phyloP scores from a whole-genome alignment of 2,329 filamentous ascomycete genomes.

The Aureobasidium sp. region DNA sequence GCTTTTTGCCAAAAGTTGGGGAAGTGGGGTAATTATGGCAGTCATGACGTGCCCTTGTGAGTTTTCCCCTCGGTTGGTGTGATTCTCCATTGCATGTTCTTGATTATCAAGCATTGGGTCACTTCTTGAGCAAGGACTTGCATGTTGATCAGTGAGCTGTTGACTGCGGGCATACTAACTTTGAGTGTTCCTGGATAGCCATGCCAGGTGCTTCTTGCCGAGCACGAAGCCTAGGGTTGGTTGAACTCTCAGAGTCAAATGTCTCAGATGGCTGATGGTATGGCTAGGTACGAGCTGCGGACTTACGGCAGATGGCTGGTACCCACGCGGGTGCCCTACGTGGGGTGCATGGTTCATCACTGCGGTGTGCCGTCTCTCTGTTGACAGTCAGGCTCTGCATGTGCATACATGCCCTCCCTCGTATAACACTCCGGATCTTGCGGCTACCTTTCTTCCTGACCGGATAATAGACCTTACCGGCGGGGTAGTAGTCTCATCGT shows the following conservation, averaged over 20 bases:
- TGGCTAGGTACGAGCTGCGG: neutral
- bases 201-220: neutral
- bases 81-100: neutral
- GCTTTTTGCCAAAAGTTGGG: neutral
- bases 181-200: no score
- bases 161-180: no score
- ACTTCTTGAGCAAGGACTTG: neutral
- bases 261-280: neutral
- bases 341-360: neutral
- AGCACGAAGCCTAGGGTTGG: neutral
- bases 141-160: neutral
- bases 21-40: neutral
- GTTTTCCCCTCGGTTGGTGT: neutral
- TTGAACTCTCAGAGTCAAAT: neutral
- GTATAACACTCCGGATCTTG: neutral
- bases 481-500: neutral
- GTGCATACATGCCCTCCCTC: neutral
- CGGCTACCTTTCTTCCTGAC: neutral
- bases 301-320: neutral
- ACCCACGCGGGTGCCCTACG: neutral
- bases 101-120: neutral
- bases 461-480: neutral
- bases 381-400: neutral
- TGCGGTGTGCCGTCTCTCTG: neutral
- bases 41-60: neutral